Base-by-base conservation (phyloP, 75 land plant species). In the Sequoiadendron giganteum region DNA sequence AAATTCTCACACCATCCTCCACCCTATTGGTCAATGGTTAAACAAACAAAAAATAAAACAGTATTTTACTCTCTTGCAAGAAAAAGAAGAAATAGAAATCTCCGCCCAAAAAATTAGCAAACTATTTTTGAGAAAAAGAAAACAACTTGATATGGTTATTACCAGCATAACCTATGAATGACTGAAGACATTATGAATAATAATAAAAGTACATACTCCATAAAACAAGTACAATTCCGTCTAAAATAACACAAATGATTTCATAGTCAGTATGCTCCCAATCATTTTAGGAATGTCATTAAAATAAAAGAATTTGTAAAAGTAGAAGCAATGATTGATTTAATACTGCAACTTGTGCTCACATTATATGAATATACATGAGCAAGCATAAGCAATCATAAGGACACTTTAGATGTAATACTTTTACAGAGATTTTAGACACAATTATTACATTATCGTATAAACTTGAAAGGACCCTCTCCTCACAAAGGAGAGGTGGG, bases 1-100 rank as follows among this genome's bases (percentile, higher is more conserved):
- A 91, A 18, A 15, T 88, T 87, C 38, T 90, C 87, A 87, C 99
- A 97, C 99, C 99, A 97, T 40, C 94, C 97, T 91, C 99, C 99
- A 86, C 98, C 99, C 99, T 97, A 89, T 16, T 89, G 65, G 30
- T 81, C 83, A 89, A 85, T 1, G 9, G 48, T 43, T 25, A 81
- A 10, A 81, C 30, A 28, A 81, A 21, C 30, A 81, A 42, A 45
- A 52, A 81, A 10, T 0, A 42, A 81, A 43, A 45, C 83, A 45
- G 28, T 65, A 65, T 65, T 65, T 81, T 42, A 45, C 43, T 4
- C 10, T 36, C 11, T 28, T 42, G 39, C 13, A 81, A 81, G n/a
- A 25, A n/a, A 42, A 13, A 52, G 13, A 81, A 21, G 7, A 81
- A 25, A 81, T 43, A 81, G 13, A 81, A 81, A 43, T 3, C 5